phyloP scores from a whole-genome alignment of 306 rosid species.

The Medicago ruthenica region DNA sequence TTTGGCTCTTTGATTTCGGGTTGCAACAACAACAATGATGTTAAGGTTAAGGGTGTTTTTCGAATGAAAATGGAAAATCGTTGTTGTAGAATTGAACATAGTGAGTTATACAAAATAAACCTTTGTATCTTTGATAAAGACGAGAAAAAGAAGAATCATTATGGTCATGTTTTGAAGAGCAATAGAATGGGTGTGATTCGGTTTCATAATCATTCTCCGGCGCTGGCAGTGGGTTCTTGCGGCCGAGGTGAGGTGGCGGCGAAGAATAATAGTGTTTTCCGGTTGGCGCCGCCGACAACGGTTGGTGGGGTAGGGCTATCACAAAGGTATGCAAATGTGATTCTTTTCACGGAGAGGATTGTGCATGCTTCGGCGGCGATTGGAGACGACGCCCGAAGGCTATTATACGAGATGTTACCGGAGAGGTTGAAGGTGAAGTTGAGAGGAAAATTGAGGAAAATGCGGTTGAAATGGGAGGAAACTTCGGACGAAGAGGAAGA shows the following conservation, averaged over 20 bases:
- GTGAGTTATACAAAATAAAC: conserved; percentile 37
- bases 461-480: conserved; percentile 41
- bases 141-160: conserved; percentile 8
- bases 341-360: conserved; percentile 57
- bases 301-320: conserved; percentile 75
- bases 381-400: conserved; percentile 51
- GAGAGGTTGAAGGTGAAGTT: conserved; percentile 49
- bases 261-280: conserved; percentile 41
- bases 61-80: conserved; percentile 21
- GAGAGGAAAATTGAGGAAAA: conserved; percentile 45
- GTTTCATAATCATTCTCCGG: conserved; percentile 1
- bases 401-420: conserved; percentile 71
- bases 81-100: conserved; percentile 46
- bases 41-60: not conserved
- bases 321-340: conserved; percentile 62
- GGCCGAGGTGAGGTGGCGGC: not conserved
- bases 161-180: conserved; percentile 34
- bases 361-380: conserved; percentile 51
- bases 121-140: not conserved
- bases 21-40: not conserved
- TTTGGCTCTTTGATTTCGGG: conserved; percentile 44
- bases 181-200: conserved; percentile 7
- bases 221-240: not conserved
- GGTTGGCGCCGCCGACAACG: conserved; percentile 50
- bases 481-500: conserved; percentile 7